A percentile compares a stretch with the other conserved stretches of the same genome.
These are phyloP conservation scores for Suillus clintonianus DNA, from an alignment of 768 basidiomycete species.

Conservation along the genomic window DNA sequence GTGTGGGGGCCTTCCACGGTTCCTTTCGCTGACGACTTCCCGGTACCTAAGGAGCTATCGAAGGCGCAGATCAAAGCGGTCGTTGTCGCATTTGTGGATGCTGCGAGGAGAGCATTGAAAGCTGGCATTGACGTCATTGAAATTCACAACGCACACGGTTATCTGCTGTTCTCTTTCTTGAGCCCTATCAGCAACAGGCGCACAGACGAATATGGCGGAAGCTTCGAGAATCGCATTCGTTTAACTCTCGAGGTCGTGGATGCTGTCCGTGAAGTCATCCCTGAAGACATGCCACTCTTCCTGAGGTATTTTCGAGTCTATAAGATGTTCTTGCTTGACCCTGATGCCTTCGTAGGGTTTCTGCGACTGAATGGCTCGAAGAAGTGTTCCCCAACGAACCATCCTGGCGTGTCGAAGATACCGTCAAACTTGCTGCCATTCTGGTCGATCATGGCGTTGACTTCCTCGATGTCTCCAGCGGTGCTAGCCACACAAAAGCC, in stretches of 20 bases:
- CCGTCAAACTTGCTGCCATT: conserved; percentile 56
- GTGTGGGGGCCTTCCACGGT: conserved; percentile 64
- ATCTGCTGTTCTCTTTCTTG: conserved; percentile 63
- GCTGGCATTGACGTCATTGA: conserved; percentile 77
- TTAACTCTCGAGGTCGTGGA: conserved; percentile 61
- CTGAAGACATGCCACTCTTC: conserved; percentile 68
- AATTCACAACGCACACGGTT: conserved; percentile 70
- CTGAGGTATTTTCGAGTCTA: conserved; percentile 44
- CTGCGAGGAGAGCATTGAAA: conserved; percentile 54
- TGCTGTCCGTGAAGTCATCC: conserved; percentile 56
- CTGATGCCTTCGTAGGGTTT: conserved; percentile 45
- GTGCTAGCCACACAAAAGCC: conserved; percentile 53
- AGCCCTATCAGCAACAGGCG: conserved; percentile 77
- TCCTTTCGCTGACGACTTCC: conserved; percentile 52
- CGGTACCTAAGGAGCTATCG: conserved; percentile 61
- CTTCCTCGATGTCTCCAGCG: conserved; percentile 70
- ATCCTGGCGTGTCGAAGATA: conserved; percentile 72
- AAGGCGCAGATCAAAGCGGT: conserved; percentile 54
- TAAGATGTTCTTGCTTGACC: neutral
- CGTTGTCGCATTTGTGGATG: conserved; percentile 60
- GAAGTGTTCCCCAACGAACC: conserved; percentile 55
- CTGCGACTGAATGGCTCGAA: conserved; percentile 75
- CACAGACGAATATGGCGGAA: conserved; percentile 71
- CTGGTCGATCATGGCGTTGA: conserved; percentile 72
- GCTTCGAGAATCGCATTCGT: conserved; percentile 72